Conservation (phyloP, 176 grass and related monocot genomes). For the Eleusine indica region DNA sequence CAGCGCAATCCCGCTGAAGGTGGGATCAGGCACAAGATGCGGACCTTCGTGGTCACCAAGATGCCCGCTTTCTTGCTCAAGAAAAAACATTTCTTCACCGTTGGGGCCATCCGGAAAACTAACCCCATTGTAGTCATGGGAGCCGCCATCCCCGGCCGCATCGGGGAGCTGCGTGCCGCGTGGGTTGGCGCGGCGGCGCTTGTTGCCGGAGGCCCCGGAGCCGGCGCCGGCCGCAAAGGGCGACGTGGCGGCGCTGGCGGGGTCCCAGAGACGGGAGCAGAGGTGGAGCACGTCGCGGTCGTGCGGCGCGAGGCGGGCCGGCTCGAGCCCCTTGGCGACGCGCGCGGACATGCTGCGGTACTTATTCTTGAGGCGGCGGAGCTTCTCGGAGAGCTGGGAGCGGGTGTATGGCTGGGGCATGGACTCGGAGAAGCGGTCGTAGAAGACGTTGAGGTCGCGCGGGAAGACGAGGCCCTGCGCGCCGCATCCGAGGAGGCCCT, state of each 20-base stretch:
- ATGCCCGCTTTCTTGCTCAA: slow-evolving; percentile 39
- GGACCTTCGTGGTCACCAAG: slow-evolving; percentile 29
- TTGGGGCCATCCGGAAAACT: slow-evolving; percentile 23
- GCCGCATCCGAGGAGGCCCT: slow-evolving; percentile 83
- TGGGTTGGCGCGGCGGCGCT: slow-evolving; percentile 76
- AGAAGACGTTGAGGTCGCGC: slow-evolving; percentile 92
- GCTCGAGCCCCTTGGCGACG: slow-evolving; percentile 69
- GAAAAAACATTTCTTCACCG: slow-evolving; percentile 34
- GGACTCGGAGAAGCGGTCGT: slow-evolving; percentile 94
- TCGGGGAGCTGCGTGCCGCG: neutral
- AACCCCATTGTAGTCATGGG: slow-evolving; percentile 53
- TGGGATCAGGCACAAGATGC: slow-evolving; percentile 12
- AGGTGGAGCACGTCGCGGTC: slow-evolving; percentile 96
- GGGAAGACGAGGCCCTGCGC: slow-evolving; percentile 90
- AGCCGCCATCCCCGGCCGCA: slow-evolving; percentile 40
- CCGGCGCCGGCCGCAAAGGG: slow-evolving; percentile 49
- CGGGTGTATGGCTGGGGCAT: slow-evolving; percentile 90
- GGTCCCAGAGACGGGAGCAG: slow-evolving; percentile 91
- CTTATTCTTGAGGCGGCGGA: slow-evolving; percentile 90
- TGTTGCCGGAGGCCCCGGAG: slow-evolving; percentile 58
- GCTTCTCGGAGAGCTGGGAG: slow-evolving; percentile 95
- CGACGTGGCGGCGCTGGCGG: slow-evolving; percentile 68
- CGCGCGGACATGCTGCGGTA: slow-evolving; percentile 53
- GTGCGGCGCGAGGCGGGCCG: slow-evolving; percentile 82
- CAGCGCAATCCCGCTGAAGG: slow-evolving; percentile 35